Evolutionary conservation across 176 grass and related monocot species (phyloP), one percentile per base, ranked within the genome.

Genomic region (Luzula sylvatica): DNA sequence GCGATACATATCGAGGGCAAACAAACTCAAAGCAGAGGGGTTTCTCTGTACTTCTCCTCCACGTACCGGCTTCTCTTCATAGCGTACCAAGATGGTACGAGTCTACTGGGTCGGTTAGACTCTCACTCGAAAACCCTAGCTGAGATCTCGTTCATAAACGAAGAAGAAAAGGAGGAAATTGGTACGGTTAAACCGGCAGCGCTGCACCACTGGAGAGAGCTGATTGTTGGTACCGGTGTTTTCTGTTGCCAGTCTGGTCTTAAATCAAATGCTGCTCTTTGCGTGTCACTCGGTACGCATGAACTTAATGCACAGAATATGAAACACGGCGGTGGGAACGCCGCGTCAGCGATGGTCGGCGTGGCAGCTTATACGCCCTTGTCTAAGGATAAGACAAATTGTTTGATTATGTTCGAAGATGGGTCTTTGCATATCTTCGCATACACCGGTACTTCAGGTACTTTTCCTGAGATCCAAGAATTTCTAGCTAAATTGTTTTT

Each of bases 391-490:
- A 89, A 82, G 76, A 79, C 78, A 59, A 72, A 96, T 65, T 96
- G 84, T 76, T 74, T 96, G 52, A 62, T 96, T 71, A 76, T 96
- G 71, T 79, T 88, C 59, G 90, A 96, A 85, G 90, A 96, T 89
- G 90, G 90, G 28, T 88, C 83, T 67, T 78, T 96, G 75, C 84
- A 96, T 60, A 86, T 96, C 57, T 96, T 82, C 58, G 85, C 90
- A 5, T 72, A 82, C 74, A 70, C 71, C 66, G 71, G 76, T 53
- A 79, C 20, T 46, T 81, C 64, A 71, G 71, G 70, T 82, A 78
- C 82, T 19, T 69, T 56, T 73, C 65, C 28, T 63, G 8, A 25
- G 23, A 42, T n/a, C n/a, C n/a, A n/a, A n/a, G n/a, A n/a, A n/a
- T n/a, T n/a, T n/a, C n/a, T n/a, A n/a, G n/a, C n/a, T n/a, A n/a